phyloP scores from a whole-genome alignment of 179 eudicot genomes.

The Vitellaria paradoxa region DNA sequence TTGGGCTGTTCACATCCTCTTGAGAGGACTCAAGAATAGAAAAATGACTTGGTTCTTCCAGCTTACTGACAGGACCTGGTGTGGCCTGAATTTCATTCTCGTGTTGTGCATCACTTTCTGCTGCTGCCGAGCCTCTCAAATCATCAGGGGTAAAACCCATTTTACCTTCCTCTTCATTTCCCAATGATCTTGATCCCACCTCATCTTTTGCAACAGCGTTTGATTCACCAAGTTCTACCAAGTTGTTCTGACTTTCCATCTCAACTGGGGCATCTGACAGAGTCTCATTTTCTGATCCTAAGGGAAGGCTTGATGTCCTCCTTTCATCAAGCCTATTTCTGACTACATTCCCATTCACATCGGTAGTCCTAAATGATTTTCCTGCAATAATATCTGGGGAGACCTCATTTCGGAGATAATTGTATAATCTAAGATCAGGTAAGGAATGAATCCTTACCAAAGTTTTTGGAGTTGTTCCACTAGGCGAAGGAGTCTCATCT shows the following conservation, averaged over 20 bases:
- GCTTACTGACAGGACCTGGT: background rate
- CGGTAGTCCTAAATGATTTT: slow-evolving; percentile 11
- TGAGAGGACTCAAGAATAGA: slow-evolving; percentile 7
- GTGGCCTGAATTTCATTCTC: background rate
- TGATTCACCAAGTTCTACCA: slow-evolving; percentile 15
- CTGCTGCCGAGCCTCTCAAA: background rate
- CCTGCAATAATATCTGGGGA: slow-evolving; percentile 7
- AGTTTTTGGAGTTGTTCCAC: slow-evolving; percentile 2
- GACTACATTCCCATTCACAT: slow-evolving; percentile 12
- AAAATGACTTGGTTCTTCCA: background rate
- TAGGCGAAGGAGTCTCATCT: slow-evolving; percentile 24
- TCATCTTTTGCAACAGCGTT: background rate
- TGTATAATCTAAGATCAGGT: slow-evolving; percentile 50
- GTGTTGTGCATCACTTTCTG: slow-evolving; percentile 4
- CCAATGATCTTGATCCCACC: slow-evolving; percentile 5
- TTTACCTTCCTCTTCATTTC: slow-evolving; percentile 9
- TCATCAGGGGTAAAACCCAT: background rate
- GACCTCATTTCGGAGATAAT: slow-evolving; percentile 25
- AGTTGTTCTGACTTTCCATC: slow-evolving; percentile 11
- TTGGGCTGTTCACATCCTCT: slow-evolving; percentile 9
- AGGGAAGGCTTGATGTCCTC: too few relatives aligned
- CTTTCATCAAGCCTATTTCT: slow-evolving; percentile 17
- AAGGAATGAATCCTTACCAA: slow-evolving; percentile 66
- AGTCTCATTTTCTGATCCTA: background rate
- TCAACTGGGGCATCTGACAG: slow-evolving; percentile 10